A percentile compares a stretch with the other conserved stretches of the same genome.
Evolutionary conservation across 768 basidiomycete genomes (phyloP).

Genomic region (Gymnopilus junonius): DNA sequence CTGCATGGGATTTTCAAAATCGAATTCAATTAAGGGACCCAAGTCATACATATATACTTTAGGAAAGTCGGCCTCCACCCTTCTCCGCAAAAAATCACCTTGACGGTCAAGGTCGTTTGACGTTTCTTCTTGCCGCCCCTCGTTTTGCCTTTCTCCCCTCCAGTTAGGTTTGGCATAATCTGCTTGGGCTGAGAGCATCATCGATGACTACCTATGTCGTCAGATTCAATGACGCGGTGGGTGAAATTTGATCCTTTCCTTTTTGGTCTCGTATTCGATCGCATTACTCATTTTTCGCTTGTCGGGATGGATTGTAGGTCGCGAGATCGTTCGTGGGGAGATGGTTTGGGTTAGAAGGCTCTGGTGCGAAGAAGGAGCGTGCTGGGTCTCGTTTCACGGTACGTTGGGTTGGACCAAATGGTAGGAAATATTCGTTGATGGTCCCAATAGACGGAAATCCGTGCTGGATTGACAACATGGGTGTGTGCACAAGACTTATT

Average conservation of each 20-base stretch:
- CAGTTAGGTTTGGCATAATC: constrained; percentile 2
- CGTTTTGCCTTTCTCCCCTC: not conserved
- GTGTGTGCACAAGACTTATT: constrained; percentile 40
- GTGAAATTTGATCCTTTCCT: constrained; percentile 8
- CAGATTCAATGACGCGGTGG: constrained; percentile 32
- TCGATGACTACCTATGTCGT: constrained; percentile 21
- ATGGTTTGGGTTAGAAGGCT: constrained; percentile 78
- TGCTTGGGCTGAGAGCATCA: not conserved
- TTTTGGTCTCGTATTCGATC: not conserved
- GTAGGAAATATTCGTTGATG: not conserved
- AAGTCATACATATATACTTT: constrained; percentile 5
- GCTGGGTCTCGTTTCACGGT: constrained; percentile 66
- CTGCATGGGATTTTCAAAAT: constrained; percentile 2
- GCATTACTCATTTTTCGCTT: constrained; percentile 2
- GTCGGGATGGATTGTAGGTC: constrained; percentile 35
- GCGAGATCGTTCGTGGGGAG: constrained; percentile 55
- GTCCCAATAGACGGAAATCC: constrained; percentile 65
- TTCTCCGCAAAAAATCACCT: not conserved
- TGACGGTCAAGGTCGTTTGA: not conserved
- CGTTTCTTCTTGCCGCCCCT: not conserved
- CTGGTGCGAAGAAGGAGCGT: constrained; percentile 65
- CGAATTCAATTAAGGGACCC: not conserved
- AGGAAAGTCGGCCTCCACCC: not conserved
- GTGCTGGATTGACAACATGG: constrained; percentile 84
- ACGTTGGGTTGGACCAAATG: constrained; percentile 12